Conservation (phyloP, 2,329 filamentous ascomycete species). For the Biscogniauxia sp. region DNA sequence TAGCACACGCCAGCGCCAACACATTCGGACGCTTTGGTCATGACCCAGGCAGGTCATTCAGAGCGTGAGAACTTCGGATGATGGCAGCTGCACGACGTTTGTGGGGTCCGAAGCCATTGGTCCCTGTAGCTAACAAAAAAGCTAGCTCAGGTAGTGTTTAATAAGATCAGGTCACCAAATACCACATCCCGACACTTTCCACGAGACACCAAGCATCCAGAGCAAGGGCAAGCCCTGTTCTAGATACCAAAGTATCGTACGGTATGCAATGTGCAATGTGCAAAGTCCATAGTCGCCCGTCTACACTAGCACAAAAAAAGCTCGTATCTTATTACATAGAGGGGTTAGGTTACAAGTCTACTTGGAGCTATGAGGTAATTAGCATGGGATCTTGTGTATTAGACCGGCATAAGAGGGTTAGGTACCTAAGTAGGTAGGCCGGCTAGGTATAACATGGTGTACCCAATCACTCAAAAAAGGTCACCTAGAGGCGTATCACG, state of each 20-base stretch:
- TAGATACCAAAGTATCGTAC: not conserved
- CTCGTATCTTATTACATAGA: not conserved
- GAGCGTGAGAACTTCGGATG: not conserved
- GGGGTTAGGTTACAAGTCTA: not conserved
- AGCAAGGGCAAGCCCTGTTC: not conserved
- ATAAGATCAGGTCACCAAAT: not conserved
- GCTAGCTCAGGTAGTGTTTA: not conserved
- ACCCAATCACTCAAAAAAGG: no score
- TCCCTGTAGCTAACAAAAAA: not conserved
- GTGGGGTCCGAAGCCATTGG: not conserved
- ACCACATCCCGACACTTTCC: constrained; percentile 2
- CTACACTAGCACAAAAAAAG: not conserved
- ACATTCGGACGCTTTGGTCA: not conserved
- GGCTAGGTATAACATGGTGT: no score
- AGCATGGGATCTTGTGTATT: not conserved
- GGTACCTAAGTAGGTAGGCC: no score
- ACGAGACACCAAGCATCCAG: constrained; percentile 1
- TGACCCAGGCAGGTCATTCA: not conserved
- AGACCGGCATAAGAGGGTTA: not conserved
- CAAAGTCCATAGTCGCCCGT: not conserved
- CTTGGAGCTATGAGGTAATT: not conserved
- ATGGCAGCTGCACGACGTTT: not conserved
- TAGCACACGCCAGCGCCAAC: not conserved
- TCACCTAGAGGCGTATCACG: no score
- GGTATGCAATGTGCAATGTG: not conserved